Base-by-base conservation (phyloP, 2,329 filamentous ascomycete genomes). In the Sporothrix globosa region DNA sequence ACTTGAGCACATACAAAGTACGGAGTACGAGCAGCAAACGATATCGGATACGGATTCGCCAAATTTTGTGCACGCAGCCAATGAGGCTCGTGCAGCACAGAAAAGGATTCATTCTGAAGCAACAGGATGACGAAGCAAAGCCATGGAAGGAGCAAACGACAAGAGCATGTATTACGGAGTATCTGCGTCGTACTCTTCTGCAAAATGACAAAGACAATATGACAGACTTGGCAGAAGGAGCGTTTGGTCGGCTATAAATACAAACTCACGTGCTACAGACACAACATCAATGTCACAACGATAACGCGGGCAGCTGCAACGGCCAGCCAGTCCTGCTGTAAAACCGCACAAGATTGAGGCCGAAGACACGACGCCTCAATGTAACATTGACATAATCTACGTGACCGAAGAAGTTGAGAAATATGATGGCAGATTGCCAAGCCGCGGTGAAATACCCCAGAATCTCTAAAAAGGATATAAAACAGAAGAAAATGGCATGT, bases 61-160 rank as follows among this genome's bases (percentile, higher is more conserved):
- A 46, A 54, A 24, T 24, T 30, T 61, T 44, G 39, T 39, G 65
- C 30, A 19, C 44, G 30, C 50, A 54, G 50, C 50, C 30, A 56
- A 67, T 67, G 11, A 14, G 50, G 17, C 50, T 17, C 24, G n/a
- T 19, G 50, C n/a, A 27, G 48, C 21, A 53, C 34, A 54, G 48
- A 50, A 67, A 54, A 67, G 65, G 50, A 67, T 56, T 17, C 48
- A 21, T 34, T 52, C 63, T 44, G 65, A 54, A 44, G 65, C 10
- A 50, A 54, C 6, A 17, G 39, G 21, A 63, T 17, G 39, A 46
- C 13, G 39, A 46, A 27, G 27, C 58, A 50, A 24, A 41, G 60
- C 44, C 44, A 68, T 48, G 41, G 2, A 39, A 60, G 30, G 44
- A 24, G 54, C 44, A n/a, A 61, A 52, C 44, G 58, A 27, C 6